These are phyloP conservation scores for Parathielavia hyrcaniae DNA, from an alignment of 495 filamentous ascomycete species.

Conservation along the genomic window DNA sequence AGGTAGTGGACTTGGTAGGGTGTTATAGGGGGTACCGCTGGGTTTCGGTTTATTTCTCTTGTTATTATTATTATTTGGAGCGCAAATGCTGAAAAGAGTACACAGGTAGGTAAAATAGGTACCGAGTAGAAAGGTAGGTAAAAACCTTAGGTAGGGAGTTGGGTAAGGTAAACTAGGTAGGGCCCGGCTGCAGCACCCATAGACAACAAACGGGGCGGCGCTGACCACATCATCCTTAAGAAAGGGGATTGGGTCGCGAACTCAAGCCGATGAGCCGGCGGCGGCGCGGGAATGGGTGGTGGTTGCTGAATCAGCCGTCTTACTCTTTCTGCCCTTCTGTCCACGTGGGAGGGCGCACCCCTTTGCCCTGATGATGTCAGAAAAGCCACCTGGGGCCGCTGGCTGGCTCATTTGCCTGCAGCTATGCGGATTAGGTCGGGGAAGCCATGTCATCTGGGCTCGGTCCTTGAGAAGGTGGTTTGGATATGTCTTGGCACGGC, in stretches of 20 bases:
- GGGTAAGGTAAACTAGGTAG: no score
- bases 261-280: neutral
- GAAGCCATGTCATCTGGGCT: neutral
- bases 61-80: no score
- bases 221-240: no score
- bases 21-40: no score
- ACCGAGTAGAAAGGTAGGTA: no score
- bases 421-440: neutral
- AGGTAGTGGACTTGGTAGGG: neutral
- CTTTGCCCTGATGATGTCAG: neutral
- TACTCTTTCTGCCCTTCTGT: conserved; percentile 5
- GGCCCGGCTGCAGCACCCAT: no score
- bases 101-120: no score
- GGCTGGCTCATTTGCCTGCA: neutral
- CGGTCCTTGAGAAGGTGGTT: neutral
- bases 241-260: neutral
- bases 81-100: no score
- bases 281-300: conserved; percentile 1
- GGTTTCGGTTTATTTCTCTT: no score
- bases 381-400: neutral
- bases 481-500: conserved; percentile 3
- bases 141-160: no score
- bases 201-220: no score
- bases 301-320: conserved; percentile 23
- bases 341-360: neutral